Conservation (phyloP, 768 basidiomycete genomes). For the Lentinus brumalis region DNA sequence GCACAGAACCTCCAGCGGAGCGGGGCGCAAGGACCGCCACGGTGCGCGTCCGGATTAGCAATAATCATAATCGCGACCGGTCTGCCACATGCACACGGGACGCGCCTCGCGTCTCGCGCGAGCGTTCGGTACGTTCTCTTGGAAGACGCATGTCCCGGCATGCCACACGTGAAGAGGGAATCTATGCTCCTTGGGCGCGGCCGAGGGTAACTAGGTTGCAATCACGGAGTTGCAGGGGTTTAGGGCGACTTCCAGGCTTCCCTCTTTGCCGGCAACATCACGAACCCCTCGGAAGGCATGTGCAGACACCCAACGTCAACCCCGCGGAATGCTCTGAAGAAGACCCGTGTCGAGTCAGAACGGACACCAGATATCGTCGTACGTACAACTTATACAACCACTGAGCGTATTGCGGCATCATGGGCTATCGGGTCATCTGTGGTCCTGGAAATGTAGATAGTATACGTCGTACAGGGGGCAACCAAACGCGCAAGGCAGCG, state of each 20-base stretch:
- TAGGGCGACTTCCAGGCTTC: not conserved
- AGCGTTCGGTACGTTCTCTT: constrained; percentile 7
- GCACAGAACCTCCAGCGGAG: not conserved
- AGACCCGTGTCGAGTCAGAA: constrained; percentile 18
- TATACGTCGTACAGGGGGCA: not conserved
- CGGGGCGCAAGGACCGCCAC: not conserved
- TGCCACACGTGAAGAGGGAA: constrained; percentile 14
- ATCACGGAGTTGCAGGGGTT: not conserved
- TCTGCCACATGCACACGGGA: constrained; percentile 17
- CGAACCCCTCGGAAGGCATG: constrained; percentile 7
- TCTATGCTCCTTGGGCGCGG: not conserved
- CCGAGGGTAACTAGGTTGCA: too few relatives aligned
- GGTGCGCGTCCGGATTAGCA: not conserved
- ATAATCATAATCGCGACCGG: not conserved
- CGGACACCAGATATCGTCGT: constrained; percentile 20
- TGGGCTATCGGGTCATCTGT: constrained; percentile 3
- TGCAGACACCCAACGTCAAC: constrained; percentile 12
- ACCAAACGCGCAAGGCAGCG: not conserved
- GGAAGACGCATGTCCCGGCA: constrained; percentile 19
- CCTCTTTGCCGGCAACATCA: constrained; percentile 13
- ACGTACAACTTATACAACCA: constrained; percentile 21
- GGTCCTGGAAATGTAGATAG: not conserved
- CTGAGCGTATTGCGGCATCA: constrained; percentile 16
- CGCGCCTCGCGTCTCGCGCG: constrained; percentile 11
- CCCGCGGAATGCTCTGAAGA: constrained; percentile 17